Evolutionary conservation across 1,284 basidiomycete species (phyloP), one percentile per base, ranked within the genome.

Genomic region (Agroathelia rolfsii): DNA sequence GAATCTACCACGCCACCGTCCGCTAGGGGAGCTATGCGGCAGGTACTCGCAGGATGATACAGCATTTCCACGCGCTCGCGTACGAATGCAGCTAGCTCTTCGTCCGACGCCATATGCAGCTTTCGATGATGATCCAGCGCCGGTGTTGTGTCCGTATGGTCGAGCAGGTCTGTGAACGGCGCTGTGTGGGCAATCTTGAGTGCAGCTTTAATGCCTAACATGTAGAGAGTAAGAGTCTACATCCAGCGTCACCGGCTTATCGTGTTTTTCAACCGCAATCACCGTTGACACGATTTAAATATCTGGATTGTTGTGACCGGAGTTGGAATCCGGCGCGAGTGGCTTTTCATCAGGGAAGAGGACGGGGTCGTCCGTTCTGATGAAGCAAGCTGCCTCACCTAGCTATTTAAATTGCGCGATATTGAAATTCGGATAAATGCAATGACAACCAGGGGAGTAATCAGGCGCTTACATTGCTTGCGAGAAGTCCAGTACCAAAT

Each of bases 11-110:
- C 48, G 6, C 48, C 46, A 5, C 35, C 39, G n/a, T 70, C 60
- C 24, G 55, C 52, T n/a, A 48, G 42, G 9, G 61, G 64, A 1
- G 63, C 69, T 72, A 80, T 79, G 21, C 69, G 59, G 42, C 74
- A 76, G 1, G 69, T 74, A 27, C 66, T 62, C 13, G 67, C 50
- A 0, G 72, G 72, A 43, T 76, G 72, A 43, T 67, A 76, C 22
- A 82, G 48, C 5, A 76, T 79, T 43, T 76, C 67, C 3, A 66
- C 51, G 11, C 71, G 59, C 19, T 61, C 51, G 32, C 59, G 52
- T 8, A 80, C 51, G 21, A 48, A 49, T 17, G 46, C 42, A 23
- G 51, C 56, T 1, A 73, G 47, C 31, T 68, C 64, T 14, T 52
- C 45, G 38, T 74, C 62, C 19, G 51, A 58, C 39, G 64, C 54